Conservation (phyloP, 768 basidiomycete genomes). For the Lactarius sanguifluus region DNA sequence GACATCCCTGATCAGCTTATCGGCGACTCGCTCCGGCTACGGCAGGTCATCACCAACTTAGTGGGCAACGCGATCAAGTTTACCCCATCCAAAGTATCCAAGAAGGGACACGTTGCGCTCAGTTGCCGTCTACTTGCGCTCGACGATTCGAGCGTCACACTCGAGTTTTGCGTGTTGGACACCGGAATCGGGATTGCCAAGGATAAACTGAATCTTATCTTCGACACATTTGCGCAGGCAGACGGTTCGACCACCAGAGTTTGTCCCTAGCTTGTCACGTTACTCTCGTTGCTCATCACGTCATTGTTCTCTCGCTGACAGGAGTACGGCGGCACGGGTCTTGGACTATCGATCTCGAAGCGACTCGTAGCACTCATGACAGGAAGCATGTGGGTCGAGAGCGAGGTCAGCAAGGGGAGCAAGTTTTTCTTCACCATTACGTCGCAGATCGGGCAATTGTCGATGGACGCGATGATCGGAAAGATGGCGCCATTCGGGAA, state of each 20-base stretch:
- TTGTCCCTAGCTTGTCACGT: constrained; percentile 33
- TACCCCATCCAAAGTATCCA: constrained; percentile 74
- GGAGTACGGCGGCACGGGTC: constrained; percentile 97
- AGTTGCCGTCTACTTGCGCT: constrained; percentile 76
- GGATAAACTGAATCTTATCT: constrained; percentile 96
- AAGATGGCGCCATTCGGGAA: constrained; percentile 88
- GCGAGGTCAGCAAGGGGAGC: constrained; percentile 88
- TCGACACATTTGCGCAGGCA: constrained; percentile 98
- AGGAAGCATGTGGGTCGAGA: constrained; percentile 98
- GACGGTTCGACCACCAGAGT: constrained; percentile 97
- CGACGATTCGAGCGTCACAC: constrained; percentile 80
- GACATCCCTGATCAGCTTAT: constrained; percentile 96
- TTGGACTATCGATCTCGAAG: constrained; percentile 96
- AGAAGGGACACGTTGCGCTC: constrained; percentile 88
- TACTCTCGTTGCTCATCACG: background rate
- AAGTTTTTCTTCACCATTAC: constrained; percentile 97
- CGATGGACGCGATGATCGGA: constrained; percentile 66
- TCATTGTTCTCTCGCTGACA: constrained; percentile 34
- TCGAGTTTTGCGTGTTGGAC: constrained; percentile 97
- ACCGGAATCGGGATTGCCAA: constrained; percentile 99
- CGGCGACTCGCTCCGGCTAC: constrained; percentile 90
- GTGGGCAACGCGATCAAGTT: constrained; percentile 98
- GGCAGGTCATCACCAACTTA: constrained; percentile 94
- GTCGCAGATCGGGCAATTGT: constrained; percentile 74
- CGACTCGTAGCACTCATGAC: constrained; percentile 96